Base-by-base conservation (phyloP, 805 yeast species). In the Candida loeiensis region DNA sequence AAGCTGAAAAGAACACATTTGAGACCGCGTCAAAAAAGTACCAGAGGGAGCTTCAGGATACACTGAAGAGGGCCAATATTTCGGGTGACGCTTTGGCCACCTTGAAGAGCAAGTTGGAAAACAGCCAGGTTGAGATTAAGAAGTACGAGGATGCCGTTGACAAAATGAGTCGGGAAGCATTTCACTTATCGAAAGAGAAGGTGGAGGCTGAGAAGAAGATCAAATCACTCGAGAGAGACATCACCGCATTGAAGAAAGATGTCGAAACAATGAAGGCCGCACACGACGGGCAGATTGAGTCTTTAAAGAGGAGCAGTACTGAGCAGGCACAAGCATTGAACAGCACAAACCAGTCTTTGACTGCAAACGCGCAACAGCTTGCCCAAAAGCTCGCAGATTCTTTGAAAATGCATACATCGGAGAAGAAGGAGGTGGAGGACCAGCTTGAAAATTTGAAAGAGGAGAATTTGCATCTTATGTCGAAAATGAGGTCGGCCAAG, bases 111-210 rank as follows among this genome's bases (percentile, higher is more conserved):
- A 67, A 68, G 43, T 49, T 72, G 12, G 54, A 54, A 3, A 44
- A 54, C 2, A 40, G 64, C 6, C 69, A 63, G 32, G 58, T 56
- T 6, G 74, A 72, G 9, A 82, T 79, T 49, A 69, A 70, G 18
- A 81, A 76, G 47, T 85, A 91, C 1, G 96, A 90, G 52, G 82
- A 79, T 44, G 97, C 95, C 3, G 82, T 90, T 37, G 89, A 89
- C 55, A 89, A 88, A 50, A 85, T 90, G 95, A 84, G 82, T 40
- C 69, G 91, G 28, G 98, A 90, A 47, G 64, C 90, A 21, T 76
- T 87, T 58, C 74, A 74, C 35, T 64, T 88, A 31, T 73, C 79
- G 0, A 77, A 76, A 40, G 79, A 78, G 24, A 81, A 80, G 43
- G 78, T 74, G 2, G 73, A 74, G 0, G 51, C 73, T 5, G 79